Evolutionary conservation across 2,329 filamentous ascomycete species (phyloP).

Genomic region (Cytospora chrysosperma): DNA sequence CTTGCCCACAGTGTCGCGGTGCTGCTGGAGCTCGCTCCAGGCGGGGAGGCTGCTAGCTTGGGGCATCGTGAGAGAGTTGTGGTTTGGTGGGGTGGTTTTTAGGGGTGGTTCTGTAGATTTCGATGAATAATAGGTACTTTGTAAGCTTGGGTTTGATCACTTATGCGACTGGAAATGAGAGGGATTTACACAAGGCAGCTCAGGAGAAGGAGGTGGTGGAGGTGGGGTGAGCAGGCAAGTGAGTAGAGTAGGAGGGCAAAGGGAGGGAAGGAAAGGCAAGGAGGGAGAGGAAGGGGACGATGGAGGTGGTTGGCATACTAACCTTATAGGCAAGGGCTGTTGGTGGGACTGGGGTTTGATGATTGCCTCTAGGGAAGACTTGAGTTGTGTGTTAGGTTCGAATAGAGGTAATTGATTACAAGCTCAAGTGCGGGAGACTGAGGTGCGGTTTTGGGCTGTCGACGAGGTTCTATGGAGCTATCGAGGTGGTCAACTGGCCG

Average conservation of each 20-base stretch:
- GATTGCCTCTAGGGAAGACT: background rate
- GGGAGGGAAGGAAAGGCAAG: background rate
- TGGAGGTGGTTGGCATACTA: background rate
- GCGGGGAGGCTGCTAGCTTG: conserved; percentile 83
- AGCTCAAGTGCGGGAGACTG: background rate
- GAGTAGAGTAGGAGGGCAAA: background rate
- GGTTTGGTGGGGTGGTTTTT: background rate
- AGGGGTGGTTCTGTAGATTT: background rate
- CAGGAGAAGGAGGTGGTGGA: background rate
- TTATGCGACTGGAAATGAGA: background rate
- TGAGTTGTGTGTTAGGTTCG: background rate
- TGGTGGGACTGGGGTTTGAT: background rate
- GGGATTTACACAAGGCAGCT: too few species aligned
- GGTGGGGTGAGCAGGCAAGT: background rate
- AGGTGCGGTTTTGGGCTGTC: background rate
- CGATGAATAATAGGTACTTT: background rate
- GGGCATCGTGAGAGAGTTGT: conserved; percentile 55
- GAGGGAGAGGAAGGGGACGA: background rate
- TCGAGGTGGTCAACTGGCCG: background rate
- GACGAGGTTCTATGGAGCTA: background rate
- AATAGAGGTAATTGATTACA: background rate
- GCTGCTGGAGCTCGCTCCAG: conserved; percentile 88
- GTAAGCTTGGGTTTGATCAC: background rate
- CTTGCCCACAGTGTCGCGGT: conserved; percentile 83
- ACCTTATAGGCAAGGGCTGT: background rate